phyloP scores from a whole-genome alignment of 192 early-diverging fungal genomes.

The Piromyces sp. region DNA sequence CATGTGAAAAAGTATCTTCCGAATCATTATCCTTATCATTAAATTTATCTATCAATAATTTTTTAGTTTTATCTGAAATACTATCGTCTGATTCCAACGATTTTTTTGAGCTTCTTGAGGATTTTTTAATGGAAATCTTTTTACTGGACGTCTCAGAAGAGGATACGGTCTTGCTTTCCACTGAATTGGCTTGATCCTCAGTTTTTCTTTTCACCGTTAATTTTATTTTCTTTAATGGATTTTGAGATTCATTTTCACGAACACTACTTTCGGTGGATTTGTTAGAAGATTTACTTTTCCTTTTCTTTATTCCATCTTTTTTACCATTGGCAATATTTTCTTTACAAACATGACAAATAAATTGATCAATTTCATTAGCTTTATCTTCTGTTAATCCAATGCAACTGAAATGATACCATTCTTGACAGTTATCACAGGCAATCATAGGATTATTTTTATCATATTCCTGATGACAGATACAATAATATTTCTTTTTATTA shows the following conservation, averaged over 20 bases:
- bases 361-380: constrained; percentile 36
- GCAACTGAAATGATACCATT: constrained; percentile 63
- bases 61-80: too few relatives aligned
- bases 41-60: too few relatives aligned
- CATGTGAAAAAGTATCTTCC: too few relatives aligned
- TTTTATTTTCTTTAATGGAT: background rate
- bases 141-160: background rate
- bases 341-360: constrained; percentile 41
- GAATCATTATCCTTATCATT: too few relatives aligned
- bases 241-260: background rate
- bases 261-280: background rate
- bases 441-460: constrained; percentile 50
- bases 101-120: background rate
- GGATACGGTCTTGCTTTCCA: background rate
- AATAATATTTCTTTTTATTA: constrained; percentile 5
- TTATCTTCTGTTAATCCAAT: constrained; percentile 37
- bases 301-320: background rate
- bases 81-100: too few relatives aligned
- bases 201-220: background rate
- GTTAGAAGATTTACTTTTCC: background rate
- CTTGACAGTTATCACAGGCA: constrained; percentile 52
- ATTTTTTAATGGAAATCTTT: background rate
- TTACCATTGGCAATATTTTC: constrained; percentile 8
- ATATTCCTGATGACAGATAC: constrained; percentile 37
- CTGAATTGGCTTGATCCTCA: background rate